phyloP scores from a whole-genome alignment of 2,329 filamentous ascomycete species.

The Pyrenochaeta sp. region DNA sequence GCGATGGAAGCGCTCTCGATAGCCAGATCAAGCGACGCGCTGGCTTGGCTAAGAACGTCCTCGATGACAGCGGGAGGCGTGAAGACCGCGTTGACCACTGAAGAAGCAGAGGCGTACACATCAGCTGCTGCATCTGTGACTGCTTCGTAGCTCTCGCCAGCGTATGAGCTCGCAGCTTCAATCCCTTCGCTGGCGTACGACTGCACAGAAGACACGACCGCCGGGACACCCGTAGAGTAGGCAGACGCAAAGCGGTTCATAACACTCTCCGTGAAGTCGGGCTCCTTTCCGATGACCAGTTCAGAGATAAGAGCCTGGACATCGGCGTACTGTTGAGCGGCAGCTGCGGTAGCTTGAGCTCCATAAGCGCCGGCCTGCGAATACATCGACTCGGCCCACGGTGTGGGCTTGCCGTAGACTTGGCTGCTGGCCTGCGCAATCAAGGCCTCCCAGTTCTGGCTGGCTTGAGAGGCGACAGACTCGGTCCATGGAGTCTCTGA shows the following conservation, averaged over 20 bases:
- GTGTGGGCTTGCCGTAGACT: conserved; percentile 72
- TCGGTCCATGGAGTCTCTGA: conserved; percentile 61
- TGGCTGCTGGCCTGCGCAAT: conserved; percentile 73
- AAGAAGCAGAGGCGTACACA: conserved; percentile 57
- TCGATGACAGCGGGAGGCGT: conserved; percentile 67
- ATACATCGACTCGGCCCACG: conserved; percentile 56
- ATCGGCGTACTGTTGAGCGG: conserved; percentile 71
- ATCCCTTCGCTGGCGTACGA: conserved; percentile 59
- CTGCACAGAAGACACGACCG: conserved; percentile 62
- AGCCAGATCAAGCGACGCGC: conserved; percentile 65
- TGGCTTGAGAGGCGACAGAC: conserved; percentile 64
- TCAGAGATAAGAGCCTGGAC: conserved; percentile 79
- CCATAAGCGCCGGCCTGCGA: conserved; percentile 66
- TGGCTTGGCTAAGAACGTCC: conserved; percentile 65
- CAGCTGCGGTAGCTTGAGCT: conserved; percentile 68
- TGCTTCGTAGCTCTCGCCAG: conserved; percentile 54
- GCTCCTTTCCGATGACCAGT: conserved; percentile 78
- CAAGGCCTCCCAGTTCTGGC: conserved; percentile 70
- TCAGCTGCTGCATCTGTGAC: conserved; percentile 63
- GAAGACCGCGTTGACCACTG: conserved; percentile 59
- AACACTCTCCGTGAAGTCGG: conserved; percentile 82
- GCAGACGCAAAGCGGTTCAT: conserved; percentile 74
- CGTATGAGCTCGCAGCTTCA: conserved; percentile 59
- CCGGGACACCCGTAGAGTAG: conserved; percentile 73
- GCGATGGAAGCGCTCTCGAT: conserved; percentile 67